A percentile compares a stretch with the other conserved stretches of the same genome.
Conservation (phyloP, 129 eudicot species). For the Apium graveolens region DNA sequence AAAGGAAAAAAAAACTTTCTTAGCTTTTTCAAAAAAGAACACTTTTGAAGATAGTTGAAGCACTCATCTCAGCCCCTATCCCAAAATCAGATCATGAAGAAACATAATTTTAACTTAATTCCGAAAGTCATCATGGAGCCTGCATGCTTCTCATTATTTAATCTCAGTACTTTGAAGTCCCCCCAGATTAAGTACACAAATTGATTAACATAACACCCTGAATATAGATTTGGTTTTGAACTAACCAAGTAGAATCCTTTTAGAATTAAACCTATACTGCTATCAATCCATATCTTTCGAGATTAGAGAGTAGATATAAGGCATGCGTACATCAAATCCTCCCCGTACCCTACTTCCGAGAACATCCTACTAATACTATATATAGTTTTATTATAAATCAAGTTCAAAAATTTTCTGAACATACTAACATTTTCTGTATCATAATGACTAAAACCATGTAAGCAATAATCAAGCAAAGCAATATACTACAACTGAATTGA, state of each 20-base stretch:
- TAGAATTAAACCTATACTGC: not conserved
- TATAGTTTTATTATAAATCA: too few relatives aligned
- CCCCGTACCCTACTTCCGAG: not conserved
- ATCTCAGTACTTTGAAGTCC: conserved; percentile 20
- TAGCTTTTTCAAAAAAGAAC: not conserved
- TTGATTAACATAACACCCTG: not conserved
- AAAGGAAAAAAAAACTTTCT: not conserved
- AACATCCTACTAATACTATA: too few relatives aligned
- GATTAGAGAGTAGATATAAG: not conserved
- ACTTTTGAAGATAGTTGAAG: not conserved
- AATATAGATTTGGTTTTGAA: not conserved
- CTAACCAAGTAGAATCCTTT: not conserved
- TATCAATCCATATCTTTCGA: not conserved
- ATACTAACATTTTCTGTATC: not conserved
- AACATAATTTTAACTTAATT: not conserved
- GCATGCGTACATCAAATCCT: not conserved
- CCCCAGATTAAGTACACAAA: conserved; percentile 3
- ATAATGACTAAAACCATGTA: not conserved
- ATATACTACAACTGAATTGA: not conserved
- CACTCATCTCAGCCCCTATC: not conserved
- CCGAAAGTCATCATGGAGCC: conserved; percentile 24
- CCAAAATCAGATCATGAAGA: not conserved
- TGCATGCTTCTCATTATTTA: conserved; percentile 28
- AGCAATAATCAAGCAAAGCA: not conserved
- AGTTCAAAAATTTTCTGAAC: not conserved